Base-by-base conservation (phyloP, 441 rosid genomes). In the Adansonia gregorii region DNA sequence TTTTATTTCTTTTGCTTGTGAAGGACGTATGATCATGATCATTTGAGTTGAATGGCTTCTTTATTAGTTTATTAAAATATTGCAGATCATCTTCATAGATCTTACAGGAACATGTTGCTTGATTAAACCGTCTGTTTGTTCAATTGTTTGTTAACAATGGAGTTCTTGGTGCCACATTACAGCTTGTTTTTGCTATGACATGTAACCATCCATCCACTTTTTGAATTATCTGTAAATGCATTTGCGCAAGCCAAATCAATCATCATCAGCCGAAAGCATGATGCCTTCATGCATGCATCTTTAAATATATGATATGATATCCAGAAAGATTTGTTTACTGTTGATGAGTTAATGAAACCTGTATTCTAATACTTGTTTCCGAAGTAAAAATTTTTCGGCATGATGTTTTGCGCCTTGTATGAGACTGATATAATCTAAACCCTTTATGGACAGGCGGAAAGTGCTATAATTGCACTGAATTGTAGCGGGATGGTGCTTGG, bases 401-500 rank as follows among this genome's bases (percentile, higher is more conserved):
- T 12, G 7, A 52, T 27, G 52, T 17, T 55, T 39, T 66, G 20
- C 6, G 0, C 49, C 52, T 72, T 35, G 15, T 0, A 48, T 5
- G 12, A 6, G 58, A 46, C 68, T 77, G 68, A 76, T 75, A 27
- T 27, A 59, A 11, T 60, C 77, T 78, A 51, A 19, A 4, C 9
- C 78, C 78, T 76, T 51, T 49, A 51, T 63, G 67, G 79, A 73
- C 87, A 91, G 94, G 94, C 94, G 17, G 94, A 91, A 64, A 88
- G 88, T 77, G 94, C 94, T 45, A 87, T 85, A 73, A 31, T 80
- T 8, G 94, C 94, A 5, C 89, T 90, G 69, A 87, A 78, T 76
- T 91, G 94, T 77, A 91, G 93, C 14, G 82, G 86, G 51, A 79
- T 84, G 86, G 83, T 80, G 15, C 59, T 89, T 56, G 90, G 90